Evolutionary conservation across 2,329 filamentous ascomycete genomes (phyloP).

Genomic region (Drechslerella stenobrocha): DNA sequence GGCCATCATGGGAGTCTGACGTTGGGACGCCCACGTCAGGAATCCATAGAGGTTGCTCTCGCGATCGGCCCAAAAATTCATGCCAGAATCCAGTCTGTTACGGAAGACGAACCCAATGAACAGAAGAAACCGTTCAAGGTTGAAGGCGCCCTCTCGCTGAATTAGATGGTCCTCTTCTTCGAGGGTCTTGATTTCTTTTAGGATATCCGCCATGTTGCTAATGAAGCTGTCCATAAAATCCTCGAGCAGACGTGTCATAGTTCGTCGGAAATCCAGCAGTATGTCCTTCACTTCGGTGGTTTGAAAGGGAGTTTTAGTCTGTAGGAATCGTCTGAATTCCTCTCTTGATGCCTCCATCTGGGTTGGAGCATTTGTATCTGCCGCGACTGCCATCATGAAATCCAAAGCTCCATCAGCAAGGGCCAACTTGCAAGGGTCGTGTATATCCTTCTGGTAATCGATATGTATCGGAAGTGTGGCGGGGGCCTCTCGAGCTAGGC

Average conservation of each 20-base stretch:
- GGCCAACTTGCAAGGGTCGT: constrained; percentile 57
- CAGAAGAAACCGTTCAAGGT: constrained; percentile 85
- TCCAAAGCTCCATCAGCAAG: constrained; percentile 89
- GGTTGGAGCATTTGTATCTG: constrained; percentile 76
- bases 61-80: constrained; percentile 86
- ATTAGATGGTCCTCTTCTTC: constrained; percentile 57
- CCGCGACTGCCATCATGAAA: constrained; percentile 81
- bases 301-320: constrained; percentile 75
- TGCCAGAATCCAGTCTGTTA: constrained; percentile 77
- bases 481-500: constrained; percentile 76
- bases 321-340: constrained; percentile 78
- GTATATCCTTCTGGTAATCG: constrained; percentile 45
- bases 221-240: constrained; percentile 89
- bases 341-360: constrained; percentile 87
- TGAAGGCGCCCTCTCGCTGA: constrained; percentile 59
- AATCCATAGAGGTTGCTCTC: constrained; percentile 95
- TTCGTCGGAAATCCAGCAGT: constrained; percentile 70
- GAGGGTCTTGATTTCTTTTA: constrained; percentile 59
- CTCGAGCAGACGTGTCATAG: constrained; percentile 80
- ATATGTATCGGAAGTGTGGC: constrained; percentile 63
- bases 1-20: constrained; percentile 92
- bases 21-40: constrained; percentile 91
- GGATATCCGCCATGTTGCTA: constrained; percentile 88
- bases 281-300: constrained; percentile 70
- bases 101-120: constrained; percentile 92